Conservation (phyloP, 257 asterid genomes). For the Nicotiana attenuata region DNA sequence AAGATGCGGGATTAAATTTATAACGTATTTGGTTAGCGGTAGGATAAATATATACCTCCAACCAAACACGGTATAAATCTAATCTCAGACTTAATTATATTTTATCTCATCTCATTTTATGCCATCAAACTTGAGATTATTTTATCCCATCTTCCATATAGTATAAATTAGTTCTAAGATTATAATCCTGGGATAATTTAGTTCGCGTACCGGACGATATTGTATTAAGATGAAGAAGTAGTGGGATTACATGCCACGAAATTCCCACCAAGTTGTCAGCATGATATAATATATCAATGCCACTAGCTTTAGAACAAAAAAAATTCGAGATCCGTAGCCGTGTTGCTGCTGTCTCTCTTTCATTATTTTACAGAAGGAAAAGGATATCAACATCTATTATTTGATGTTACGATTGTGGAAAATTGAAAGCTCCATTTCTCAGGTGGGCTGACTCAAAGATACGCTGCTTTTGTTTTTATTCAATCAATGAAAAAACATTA, state of each 20-base stretch:
- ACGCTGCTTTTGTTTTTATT: constrained; percentile 16
- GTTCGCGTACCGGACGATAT: too few relatives aligned
- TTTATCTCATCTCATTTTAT: too few relatives aligned
- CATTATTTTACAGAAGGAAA: neutral
- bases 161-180: too few relatives aligned
- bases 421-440: constrained; percentile 28
- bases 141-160: too few relatives aligned
- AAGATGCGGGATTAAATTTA: too few relatives aligned
- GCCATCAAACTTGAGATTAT: too few relatives aligned
- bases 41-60: too few relatives aligned
- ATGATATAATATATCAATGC: constrained; percentile 18
- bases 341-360: constrained; percentile 11
- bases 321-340: constrained; percentile 21
- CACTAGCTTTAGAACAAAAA: constrained; percentile 9
- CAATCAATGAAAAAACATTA: neutral
- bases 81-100: too few relatives aligned
- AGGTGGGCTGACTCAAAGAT: constrained; percentile 52
- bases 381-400: neutral
- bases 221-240: neutral
- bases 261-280: constrained; percentile 26
- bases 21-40: too few relatives aligned
- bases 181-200: too few relatives aligned
- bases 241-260: constrained; percentile 20
- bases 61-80: too few relatives aligned
- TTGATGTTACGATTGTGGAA: constrained; percentile 31